Evolutionary conservation across 495 filamentous ascomycete species (phyloP).

Genomic region (Hyaloscypha bicolor): DNA sequence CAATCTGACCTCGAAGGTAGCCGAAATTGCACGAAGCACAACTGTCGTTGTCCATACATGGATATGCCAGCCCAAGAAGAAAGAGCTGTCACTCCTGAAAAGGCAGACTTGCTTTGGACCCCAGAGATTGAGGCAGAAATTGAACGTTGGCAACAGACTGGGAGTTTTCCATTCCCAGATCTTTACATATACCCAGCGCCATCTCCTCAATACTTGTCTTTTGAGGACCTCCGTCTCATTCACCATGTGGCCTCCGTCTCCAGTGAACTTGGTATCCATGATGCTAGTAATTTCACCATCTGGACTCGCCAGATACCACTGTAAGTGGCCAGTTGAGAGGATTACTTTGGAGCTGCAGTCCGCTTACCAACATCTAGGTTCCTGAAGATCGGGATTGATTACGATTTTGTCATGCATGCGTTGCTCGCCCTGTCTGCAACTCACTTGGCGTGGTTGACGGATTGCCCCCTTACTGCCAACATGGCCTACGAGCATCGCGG

Average conservation of each 20-base stretch:
- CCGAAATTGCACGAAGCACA: slow-evolving; percentile 98
- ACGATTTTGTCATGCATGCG: slow-evolving; percentile 90
- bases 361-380: slow-evolving; percentile 60
- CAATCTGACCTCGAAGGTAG: slow-evolving; percentile 50
- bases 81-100: slow-evolving; percentile 64
- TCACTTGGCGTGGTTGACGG: slow-evolving; percentile 84
- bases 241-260: slow-evolving; percentile 89
- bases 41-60: slow-evolving; percentile 97
- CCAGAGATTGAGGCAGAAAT: slow-evolving; percentile 46
- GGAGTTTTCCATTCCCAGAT: slow-evolving; percentile 84
- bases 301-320: slow-evolving; percentile 92
- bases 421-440: slow-evolving; percentile 88
- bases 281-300: slow-evolving; percentile 77
- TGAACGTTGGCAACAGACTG: slow-evolving; percentile 81
- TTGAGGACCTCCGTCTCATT: slow-evolving; percentile 81
- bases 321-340: slow-evolving; percentile 57
- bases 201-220: slow-evolving; percentile 64
- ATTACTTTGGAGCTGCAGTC: background rate
- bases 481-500: slow-evolving; percentile 86
- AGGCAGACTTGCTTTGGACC: slow-evolving; percentile 60
- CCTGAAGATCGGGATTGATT: slow-evolving; percentile 75
- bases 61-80: slow-evolving; percentile 71
- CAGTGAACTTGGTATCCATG: slow-evolving; percentile 74
- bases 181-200: slow-evolving; percentile 71
- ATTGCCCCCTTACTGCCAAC: slow-evolving; percentile 78